Conservation (phyloP, 2,329 filamentous ascomycete species). For the Clonostachys solani region DNA sequence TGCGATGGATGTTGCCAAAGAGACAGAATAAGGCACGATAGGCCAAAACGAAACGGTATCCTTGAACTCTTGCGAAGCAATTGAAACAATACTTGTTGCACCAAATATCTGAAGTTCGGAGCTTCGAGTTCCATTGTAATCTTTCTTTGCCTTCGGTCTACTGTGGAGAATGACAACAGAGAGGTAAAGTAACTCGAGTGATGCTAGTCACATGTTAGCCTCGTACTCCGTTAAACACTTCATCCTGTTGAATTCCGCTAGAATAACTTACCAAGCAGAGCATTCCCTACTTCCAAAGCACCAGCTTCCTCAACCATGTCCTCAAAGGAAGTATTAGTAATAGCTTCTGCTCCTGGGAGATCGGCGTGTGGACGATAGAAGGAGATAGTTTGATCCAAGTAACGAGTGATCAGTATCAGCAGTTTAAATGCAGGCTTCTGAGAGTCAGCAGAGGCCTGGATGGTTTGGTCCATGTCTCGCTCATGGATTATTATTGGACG, state of each 20-base stretch:
- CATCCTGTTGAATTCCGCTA: background rate
- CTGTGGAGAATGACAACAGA: conserved; percentile 10
- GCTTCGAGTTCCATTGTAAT: background rate
- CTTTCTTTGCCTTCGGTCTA: conserved; percentile 3
- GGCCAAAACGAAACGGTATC: conserved; percentile 10
- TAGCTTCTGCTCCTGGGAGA: background rate
- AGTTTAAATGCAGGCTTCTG: conserved; percentile 10
- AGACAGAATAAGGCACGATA: conserved; percentile 11
- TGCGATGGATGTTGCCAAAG: conserved; percentile 10
- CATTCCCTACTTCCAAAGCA: conserved; percentile 1
- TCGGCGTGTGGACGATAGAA: conserved; percentile 9
- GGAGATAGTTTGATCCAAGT: conserved; percentile 9
- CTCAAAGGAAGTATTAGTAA: conserved; percentile 4
- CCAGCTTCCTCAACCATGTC: conserved; percentile 5
- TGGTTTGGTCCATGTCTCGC: conserved; percentile 9
- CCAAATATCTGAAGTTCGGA: conserved; percentile 10
- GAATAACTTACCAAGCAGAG: conserved; percentile 6
- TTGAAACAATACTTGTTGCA: conserved; percentile 8
- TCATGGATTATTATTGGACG: conserved; percentile 12
- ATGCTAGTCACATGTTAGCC: conserved; percentile 1
- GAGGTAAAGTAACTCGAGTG: conserved; percentile 11
- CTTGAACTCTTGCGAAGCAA: conserved; percentile 9
- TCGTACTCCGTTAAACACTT: background rate
- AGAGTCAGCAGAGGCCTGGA: conserved; percentile 6
- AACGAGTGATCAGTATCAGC: conserved; percentile 9